Percentiles rank a stretch among this genome's conserved stretches.
phyloP scores from a whole-genome alignment of 1,284 basidiomycete genomes.

The Hypsizygus ulmarius region DNA sequence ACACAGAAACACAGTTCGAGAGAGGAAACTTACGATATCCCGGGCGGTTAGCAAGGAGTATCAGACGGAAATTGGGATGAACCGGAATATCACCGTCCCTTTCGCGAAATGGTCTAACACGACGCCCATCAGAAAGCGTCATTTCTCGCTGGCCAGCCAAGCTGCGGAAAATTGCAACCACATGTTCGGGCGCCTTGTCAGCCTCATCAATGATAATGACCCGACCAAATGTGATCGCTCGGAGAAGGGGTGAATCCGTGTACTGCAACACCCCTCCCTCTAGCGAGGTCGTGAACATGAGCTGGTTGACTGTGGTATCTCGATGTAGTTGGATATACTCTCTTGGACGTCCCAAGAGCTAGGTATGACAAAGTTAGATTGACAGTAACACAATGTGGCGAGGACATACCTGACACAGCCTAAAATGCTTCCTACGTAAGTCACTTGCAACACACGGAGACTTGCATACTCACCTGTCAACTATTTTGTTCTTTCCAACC shows the following conservation, averaged over 20 bases:
- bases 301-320: constrained; percentile 65
- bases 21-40: constrained; percentile 62
- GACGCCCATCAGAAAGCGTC: constrained; percentile 57
- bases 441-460: neutral
- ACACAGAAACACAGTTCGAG: neutral
- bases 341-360: constrained; percentile 59
- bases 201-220: constrained; percentile 67
- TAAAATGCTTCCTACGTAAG: constrained; percentile 17
- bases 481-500: constrained; percentile 68
- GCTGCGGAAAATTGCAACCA: constrained; percentile 66
- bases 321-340: constrained; percentile 69
- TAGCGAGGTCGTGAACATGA: constrained; percentile 64
- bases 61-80: constrained; percentile 59
- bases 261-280: constrained; percentile 56
- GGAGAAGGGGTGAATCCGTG: constrained; percentile 61
- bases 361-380: neutral
- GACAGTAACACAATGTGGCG: neutral
- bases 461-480: constrained; percentile 46
- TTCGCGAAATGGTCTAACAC: constrained; percentile 46
- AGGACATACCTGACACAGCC: constrained; percentile 49
- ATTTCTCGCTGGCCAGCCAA: constrained; percentile 63
- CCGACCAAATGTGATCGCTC: constrained; percentile 57
- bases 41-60: constrained; percentile 64
- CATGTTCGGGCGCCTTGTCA: constrained; percentile 69
- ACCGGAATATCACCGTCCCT: constrained; percentile 54